Conservation (phyloP, 2,329 filamentous ascomycete genomes). For the Falciphora oryzae region DNA sequence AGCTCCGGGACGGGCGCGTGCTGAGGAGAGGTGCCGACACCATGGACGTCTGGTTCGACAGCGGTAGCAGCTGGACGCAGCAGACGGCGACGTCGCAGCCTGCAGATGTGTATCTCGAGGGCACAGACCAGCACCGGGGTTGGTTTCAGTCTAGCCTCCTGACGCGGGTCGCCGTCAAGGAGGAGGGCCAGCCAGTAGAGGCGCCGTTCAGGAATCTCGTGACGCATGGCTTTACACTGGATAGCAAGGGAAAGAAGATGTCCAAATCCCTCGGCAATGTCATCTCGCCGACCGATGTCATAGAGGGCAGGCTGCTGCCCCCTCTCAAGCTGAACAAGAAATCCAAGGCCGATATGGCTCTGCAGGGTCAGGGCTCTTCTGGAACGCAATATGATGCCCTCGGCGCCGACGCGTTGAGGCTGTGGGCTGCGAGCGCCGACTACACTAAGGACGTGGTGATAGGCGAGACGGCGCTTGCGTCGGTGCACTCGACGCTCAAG, state of each 20-base stretch:
- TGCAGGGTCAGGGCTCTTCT: background rate
- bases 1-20: constrained; percentile 48
- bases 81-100: constrained; percentile 31
- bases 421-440: constrained; percentile 90
- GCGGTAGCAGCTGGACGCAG: constrained; percentile 84
- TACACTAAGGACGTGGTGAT: constrained; percentile 85
- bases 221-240: constrained; percentile 92
- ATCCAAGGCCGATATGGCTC: constrained; percentile 27
- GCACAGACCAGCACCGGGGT: constrained; percentile 90
- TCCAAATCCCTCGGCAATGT: constrained; percentile 94
- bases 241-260: constrained; percentile 92
- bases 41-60: constrained; percentile 99
- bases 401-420: constrained; percentile 77
- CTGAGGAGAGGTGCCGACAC: constrained; percentile 81
- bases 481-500: constrained; percentile 69
- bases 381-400: constrained; percentile 55
- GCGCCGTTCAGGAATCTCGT: constrained; percentile 84
- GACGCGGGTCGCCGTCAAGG: constrained; percentile 67
- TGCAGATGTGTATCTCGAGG: constrained; percentile 89
- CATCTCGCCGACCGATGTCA: constrained; percentile 74
- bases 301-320: constrained; percentile 73
- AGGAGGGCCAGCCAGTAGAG: constrained; percentile 18
- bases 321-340: constrained; percentile 55
- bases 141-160: constrained; percentile 98
- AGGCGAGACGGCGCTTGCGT: constrained; percentile 68